Conservation (phyloP, 2,329 filamentous ascomycete genomes). For the Botrytis fragariae region DNA sequence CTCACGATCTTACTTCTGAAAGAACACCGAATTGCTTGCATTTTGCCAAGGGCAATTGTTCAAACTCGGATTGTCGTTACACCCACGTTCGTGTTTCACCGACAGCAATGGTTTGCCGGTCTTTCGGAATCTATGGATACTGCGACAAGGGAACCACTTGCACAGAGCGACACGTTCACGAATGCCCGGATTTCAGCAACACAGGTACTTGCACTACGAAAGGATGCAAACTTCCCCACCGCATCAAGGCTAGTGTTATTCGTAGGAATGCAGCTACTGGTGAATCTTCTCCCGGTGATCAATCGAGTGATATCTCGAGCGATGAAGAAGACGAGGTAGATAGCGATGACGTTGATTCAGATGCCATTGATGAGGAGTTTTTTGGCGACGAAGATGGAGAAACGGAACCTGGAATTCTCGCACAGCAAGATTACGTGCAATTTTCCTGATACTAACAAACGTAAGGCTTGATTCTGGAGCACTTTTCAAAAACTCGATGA, state of each 20-base stretch:
- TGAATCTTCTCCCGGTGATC: conserved; percentile 46
- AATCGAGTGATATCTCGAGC: conserved; percentile 70
- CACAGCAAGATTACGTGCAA: conserved; percentile 59
- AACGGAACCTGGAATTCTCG: conserved; percentile 52
- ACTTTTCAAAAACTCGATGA: background rate
- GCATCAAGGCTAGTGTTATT: conserved; percentile 78
- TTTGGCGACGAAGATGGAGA: conserved; percentile 54
- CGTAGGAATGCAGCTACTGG: conserved; percentile 57
- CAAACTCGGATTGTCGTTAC: conserved; percentile 82
- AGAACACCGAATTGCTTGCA: conserved; percentile 87
- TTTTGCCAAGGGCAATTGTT: conserved; percentile 86
- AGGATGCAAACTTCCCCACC: conserved; percentile 81
- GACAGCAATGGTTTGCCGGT: conserved; percentile 74
- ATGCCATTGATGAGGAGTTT: conserved; percentile 64
- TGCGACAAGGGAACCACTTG: conserved; percentile 80
- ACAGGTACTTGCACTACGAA: conserved; percentile 77
- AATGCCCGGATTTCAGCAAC: conserved; percentile 95
- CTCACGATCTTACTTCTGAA: conserved; percentile 79
- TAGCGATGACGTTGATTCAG: conserved; percentile 78
- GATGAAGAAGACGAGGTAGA: conserved; percentile 66
- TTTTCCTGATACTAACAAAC: conserved; percentile 40
- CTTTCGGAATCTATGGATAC: conserved; percentile 84
- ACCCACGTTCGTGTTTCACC: conserved; percentile 77
- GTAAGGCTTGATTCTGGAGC: conserved; percentile 1
- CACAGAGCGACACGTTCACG: conserved; percentile 79